Percentiles rank a stretch among this genome's conserved stretches.
These are phyloP conservation scores for Allomyces macrogynus DNA, from an alignment of 192 early-diverging fungal genomes.

Conservation along the genomic window DNA sequence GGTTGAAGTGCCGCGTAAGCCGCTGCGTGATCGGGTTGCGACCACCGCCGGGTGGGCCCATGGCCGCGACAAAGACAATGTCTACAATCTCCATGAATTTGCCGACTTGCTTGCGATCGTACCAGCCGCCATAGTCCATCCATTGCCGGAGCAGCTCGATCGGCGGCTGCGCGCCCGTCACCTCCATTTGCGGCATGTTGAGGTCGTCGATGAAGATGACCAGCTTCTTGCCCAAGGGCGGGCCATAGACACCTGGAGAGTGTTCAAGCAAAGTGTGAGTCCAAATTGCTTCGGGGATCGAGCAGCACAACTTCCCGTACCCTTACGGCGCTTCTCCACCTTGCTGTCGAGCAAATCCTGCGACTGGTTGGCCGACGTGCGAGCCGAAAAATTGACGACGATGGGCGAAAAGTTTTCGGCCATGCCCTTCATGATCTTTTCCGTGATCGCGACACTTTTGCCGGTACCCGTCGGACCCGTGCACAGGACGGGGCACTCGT, in stretches of 20 bases:
- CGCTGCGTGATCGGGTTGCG: slow-evolving; percentile 85
- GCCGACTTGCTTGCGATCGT: slow-evolving; percentile 67
- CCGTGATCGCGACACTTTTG: slow-evolving; percentile 79
- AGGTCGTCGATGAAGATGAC: slow-evolving; percentile 99
- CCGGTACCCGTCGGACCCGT: slow-evolving; percentile 98
- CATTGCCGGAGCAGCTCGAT: slow-evolving; percentile 88
- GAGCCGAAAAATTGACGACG: slow-evolving; percentile 95
- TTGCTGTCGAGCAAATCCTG: slow-evolving; percentile 94
- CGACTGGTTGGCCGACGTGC: slow-evolving; percentile 84
- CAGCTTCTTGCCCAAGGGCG: slow-evolving; percentile 70
- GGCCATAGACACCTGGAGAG: slow-evolving; percentile 50
- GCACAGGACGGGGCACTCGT: slow-evolving; percentile 79
- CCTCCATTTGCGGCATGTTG: slow-evolving; percentile 86
- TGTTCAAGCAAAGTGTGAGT: too few species aligned
- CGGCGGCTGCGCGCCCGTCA: slow-evolving; percentile 93
- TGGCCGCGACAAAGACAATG: slow-evolving; percentile 98
- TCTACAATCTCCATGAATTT: slow-evolving; percentile 92
- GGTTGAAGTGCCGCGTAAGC: slow-evolving; percentile 86
- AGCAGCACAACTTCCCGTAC: slow-evolving; percentile 11
- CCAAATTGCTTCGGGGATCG: too few species aligned
- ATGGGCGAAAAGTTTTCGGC: slow-evolving; percentile 87
- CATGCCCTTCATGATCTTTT: slow-evolving; percentile 81
- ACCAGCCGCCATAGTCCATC: slow-evolving; percentile 90
- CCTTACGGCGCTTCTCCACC: slow-evolving; percentile 82
- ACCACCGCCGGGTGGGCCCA: slow-evolving; percentile 96